Conservation (phyloP, 768 basidiomycete genomes). For the Termitomyces sp. region DNA sequence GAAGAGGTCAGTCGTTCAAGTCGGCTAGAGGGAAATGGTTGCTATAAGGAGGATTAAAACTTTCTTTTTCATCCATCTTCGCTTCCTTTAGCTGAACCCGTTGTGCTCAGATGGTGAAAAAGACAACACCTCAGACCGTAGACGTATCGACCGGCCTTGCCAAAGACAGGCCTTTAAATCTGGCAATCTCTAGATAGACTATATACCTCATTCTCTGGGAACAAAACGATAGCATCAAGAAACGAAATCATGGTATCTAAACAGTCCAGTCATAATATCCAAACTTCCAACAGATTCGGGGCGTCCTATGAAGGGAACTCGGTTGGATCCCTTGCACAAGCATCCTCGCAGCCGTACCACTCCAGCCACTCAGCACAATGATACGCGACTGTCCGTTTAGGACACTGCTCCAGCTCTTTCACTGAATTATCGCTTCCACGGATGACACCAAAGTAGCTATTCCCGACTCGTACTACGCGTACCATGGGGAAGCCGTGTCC, state of each 20-base stretch:
- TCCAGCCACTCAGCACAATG: constrained; percentile 59
- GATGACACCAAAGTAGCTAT: constrained; percentile 47
- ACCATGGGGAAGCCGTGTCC: constrained; percentile 61
- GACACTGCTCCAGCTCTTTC: constrained; percentile 49
- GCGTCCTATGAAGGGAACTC: constrained; percentile 11
- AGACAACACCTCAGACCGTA: no score
- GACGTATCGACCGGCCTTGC: background rate
- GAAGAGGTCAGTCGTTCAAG: constrained; percentile 4
- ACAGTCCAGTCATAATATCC: background rate
- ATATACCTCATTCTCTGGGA: background rate
- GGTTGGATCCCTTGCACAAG: constrained; percentile 20
- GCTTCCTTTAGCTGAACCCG: no score
- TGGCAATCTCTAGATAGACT: background rate
- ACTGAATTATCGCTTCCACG: constrained; percentile 22
- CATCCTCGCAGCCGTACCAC: constrained; percentile 58
- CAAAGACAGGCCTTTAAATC: background rate
- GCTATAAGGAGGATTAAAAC: background rate
- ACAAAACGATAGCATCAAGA: background rate
- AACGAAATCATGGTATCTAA: background rate
- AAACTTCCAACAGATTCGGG: no score
- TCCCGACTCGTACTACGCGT: constrained; percentile 47
- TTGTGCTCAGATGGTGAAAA: no score
- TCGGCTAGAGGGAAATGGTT: constrained; percentile 2
- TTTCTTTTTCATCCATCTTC: no score
- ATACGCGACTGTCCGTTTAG: constrained; percentile 43